These are phyloP conservation scores for Rhododendron molle DNA, from an alignment of 148 eudicot species.

Conservation along the genomic window DNA sequence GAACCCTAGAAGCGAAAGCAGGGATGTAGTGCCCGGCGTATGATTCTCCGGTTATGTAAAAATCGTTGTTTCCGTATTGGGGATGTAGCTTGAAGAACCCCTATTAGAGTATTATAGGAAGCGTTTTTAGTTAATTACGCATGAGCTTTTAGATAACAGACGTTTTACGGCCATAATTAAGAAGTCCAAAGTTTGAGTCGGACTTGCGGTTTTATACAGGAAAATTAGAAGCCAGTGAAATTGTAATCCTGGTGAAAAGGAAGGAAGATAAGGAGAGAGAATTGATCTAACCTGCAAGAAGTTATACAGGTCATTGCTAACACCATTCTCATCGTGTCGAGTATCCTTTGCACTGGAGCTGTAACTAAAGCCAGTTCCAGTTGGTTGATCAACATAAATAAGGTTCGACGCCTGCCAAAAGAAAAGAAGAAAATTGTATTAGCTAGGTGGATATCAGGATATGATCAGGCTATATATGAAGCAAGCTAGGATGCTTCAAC, in stretches of 20 bases:
- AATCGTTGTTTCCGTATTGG: conserved; percentile 61
- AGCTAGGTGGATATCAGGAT: neutral
- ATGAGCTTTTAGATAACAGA: neutral
- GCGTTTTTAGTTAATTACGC: neutral
- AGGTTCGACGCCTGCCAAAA: conserved; percentile 66
- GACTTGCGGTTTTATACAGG: neutral
- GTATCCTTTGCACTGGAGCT: conserved; percentile 58
- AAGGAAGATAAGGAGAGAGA: neutral
- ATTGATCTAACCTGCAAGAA: conserved; percentile 47
- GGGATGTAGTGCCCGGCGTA: conserved; percentile 96
- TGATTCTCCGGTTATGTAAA: conserved; percentile 91
- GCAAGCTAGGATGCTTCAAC: neutral
- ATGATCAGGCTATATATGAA: too few species aligned
- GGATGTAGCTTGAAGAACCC: conserved; percentile 83
- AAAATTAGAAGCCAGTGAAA: neutral
- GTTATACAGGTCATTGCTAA: conserved; percentile 79
- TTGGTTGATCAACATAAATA: conserved; percentile 79
- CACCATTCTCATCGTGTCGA: conserved; percentile 63
- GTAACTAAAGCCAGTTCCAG: conserved; percentile 89
- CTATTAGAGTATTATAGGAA: conserved; percentile 18
- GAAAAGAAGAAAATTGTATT: neutral
- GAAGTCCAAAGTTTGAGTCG: neutral
- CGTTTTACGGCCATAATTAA: neutral
- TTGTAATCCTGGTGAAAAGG: neutral
- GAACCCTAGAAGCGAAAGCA: conserved; percentile 85